Conservation (phyloP, 805 yeast genomes). For the Suhomyces pyralidae region DNA sequence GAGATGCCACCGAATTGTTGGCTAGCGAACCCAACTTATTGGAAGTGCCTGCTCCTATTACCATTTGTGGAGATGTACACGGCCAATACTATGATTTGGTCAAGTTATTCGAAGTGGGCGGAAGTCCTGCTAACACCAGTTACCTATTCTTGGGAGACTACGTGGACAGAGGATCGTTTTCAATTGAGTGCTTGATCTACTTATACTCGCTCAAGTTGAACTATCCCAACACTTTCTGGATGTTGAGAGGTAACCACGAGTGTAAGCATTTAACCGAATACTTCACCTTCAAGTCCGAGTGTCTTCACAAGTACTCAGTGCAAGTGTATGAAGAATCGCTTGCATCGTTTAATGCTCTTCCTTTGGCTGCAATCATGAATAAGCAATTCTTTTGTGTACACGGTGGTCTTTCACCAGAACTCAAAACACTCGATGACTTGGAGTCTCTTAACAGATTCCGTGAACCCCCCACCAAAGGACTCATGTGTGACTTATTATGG, state of each 20-base stretch:
- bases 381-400: slow-evolving; percentile 94
- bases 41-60: slow-evolving; percentile 85
- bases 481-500: slow-evolving; percentile 95
- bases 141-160: slow-evolving; percentile 90
- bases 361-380: slow-evolving; percentile 91
- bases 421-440: slow-evolving; percentile 67
- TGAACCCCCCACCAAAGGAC: slow-evolving; percentile 90
- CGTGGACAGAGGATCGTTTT: slow-evolving; percentile 90
- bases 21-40: slow-evolving; percentile 74
- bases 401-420: slow-evolving; percentile 91
- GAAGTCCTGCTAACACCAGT: slow-evolving; percentile 72
- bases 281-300: slow-evolving; percentile 89
- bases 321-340: slow-evolving; percentile 70
- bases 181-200: slow-evolving; percentile 76
- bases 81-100: slow-evolving; percentile 91
- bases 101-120: slow-evolving; percentile 91
- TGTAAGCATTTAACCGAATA: slow-evolving; percentile 90
- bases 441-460: slow-evolving; percentile 71
- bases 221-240: slow-evolving; percentile 69
- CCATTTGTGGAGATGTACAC: slow-evolving; percentile 96
- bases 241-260: slow-evolving; percentile 93
- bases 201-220: slow-evolving; percentile 76
- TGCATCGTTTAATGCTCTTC: slow-evolving; percentile 78
- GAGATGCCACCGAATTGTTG: slow-evolving; percentile 61
- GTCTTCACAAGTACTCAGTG: slow-evolving; percentile 74